Conservation (phyloP, 139 green algal species). For the Zygnema circumcarinatum region DNA sequence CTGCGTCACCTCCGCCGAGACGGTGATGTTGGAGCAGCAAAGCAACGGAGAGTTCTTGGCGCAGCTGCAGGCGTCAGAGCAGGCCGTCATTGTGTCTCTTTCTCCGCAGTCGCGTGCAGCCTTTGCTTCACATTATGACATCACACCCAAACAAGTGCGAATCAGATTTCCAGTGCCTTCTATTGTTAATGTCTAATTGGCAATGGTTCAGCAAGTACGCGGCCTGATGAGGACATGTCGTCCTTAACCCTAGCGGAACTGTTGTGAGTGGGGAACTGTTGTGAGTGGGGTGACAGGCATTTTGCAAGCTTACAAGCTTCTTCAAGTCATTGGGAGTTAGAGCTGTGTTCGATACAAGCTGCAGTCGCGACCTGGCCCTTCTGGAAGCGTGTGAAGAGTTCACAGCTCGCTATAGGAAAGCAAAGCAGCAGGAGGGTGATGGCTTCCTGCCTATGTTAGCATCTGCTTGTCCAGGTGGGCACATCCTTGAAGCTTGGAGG, state of each 20-base stretch:
- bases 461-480: conserved; percentile 81
- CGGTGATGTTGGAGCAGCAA: conserved; percentile 93
- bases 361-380: conserved; percentile 78
- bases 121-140: conserved; percentile 70
- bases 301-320: conserved; percentile 62
- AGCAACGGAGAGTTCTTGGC: conserved; percentile 77
- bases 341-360: conserved; percentile 77
- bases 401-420: conserved; percentile 63
- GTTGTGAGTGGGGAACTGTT: too few species aligned
- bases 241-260: too few species aligned
- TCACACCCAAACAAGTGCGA: conserved; percentile 55
- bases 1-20: conserved; percentile 96
- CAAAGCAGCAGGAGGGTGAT: not conserved
- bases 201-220: too few species aligned
- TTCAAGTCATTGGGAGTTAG: conserved; percentile 73
- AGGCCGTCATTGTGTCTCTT: conserved; percentile 84
- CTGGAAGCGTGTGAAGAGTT: conserved; percentile 87
- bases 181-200: not conserved
- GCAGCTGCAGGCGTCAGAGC: conserved; percentile 56
- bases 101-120: conserved; percentile 81
- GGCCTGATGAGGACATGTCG: too few species aligned
- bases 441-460: conserved; percentile 81
- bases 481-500: too few species aligned
- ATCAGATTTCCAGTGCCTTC: too few species aligned
- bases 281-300: conserved; percentile 55